Percentiles rank a stretch among this genome's conserved stretches.
These are phyloP conservation scores for Candida parachauliodes DNA, from an alignment of 805 yeast species.

Conservation along the genomic window DNA sequence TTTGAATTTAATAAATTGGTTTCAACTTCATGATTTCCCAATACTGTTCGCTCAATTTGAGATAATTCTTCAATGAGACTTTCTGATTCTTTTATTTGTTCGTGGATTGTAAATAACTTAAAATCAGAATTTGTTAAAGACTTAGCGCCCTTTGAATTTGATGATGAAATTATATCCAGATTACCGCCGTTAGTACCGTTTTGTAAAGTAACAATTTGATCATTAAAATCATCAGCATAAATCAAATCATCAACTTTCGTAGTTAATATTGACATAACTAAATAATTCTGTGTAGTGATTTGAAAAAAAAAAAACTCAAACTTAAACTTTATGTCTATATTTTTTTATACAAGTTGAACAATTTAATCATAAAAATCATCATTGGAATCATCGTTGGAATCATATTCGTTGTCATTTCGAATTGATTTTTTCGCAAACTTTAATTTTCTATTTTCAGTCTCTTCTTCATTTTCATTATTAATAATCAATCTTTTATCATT, in stretches of 20 bases:
- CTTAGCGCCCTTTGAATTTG: constrained; percentile 1
- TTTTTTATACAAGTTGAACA: too few relatives aligned
- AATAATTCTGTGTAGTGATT: too few relatives aligned
- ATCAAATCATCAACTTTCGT: constrained; percentile 6
- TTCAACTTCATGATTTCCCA: constrained; percentile 6
- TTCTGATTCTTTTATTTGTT: too few relatives aligned
- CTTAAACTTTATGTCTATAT: too few relatives aligned
- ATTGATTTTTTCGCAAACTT: constrained; percentile 58
- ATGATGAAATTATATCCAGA: background rate
- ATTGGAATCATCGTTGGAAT: constrained; percentile 6
- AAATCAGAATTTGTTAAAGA: background rate
- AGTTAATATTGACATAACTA: constrained; percentile 5
- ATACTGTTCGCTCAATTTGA: constrained; percentile 8
- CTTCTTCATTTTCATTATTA: constrained; percentile 56
- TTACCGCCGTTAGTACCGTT: background rate
- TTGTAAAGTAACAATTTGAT: too few relatives aligned
- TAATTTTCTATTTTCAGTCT: constrained; percentile 47
- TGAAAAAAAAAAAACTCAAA: constrained; percentile 1
- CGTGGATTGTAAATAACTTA: background rate
- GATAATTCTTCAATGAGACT: too few relatives aligned
- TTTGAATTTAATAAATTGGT: constrained; percentile 6
- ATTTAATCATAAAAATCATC: constrained; percentile 6
- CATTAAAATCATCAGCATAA: too few relatives aligned
- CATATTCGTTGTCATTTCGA: constrained; percentile 38
- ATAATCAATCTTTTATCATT: constrained; percentile 63